Base-by-base conservation (phyloP, 106 monocot genomes). In the Dendrobium nobile region DNA sequence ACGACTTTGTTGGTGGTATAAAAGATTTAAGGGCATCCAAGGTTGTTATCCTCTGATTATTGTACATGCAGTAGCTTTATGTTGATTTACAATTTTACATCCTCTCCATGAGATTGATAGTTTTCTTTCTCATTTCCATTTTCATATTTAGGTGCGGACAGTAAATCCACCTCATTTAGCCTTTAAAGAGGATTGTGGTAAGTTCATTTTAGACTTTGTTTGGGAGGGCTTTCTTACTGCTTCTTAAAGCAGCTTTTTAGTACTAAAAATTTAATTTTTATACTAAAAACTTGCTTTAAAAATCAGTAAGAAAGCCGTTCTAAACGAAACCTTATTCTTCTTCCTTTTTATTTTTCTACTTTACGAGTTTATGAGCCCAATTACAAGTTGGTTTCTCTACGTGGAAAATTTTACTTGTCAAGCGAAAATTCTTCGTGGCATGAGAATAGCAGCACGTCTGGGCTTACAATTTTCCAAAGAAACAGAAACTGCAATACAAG, bases 351-450 rank as follows among this genome's bases (percentile, higher is more conserved):
- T 48, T 0, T 48, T 76, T 48, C 20, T 47, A 2, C 11, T 27
- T 24, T 74, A 74, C 4, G 20, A 11, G 4, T 72, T 68, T 9
- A 68, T 28, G 27, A 15, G 24, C 27, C 9, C 6, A 47, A 13
- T 51, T 51, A 51, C 51, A 51, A 51, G 51, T 51, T 51, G 22
- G 61, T 61, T 61, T 61, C 19, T 61, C n/a, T 61, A n/a, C 5
- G 61, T 61, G 20, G 22, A 5, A 41, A 5, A 26, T 37, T 51
- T 44, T 68, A 27, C 54, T 33, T 6, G 68, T 79, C 47, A 77
- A 97, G 98, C 94, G 45, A 94, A 92, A 86, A 95, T 98, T 81
- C 87, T 98, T 73, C 90, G 98, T 77, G 94, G 98, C 28, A 77
- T 98, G 79, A 88, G 98, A 87, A 88, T 98, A 87, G 98, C 85